Evolutionary conservation across 2,329 filamentous ascomycete species (phyloP), one percentile per base, ranked within the genome.

Genomic region (Aspergillus alliaceus): DNA sequence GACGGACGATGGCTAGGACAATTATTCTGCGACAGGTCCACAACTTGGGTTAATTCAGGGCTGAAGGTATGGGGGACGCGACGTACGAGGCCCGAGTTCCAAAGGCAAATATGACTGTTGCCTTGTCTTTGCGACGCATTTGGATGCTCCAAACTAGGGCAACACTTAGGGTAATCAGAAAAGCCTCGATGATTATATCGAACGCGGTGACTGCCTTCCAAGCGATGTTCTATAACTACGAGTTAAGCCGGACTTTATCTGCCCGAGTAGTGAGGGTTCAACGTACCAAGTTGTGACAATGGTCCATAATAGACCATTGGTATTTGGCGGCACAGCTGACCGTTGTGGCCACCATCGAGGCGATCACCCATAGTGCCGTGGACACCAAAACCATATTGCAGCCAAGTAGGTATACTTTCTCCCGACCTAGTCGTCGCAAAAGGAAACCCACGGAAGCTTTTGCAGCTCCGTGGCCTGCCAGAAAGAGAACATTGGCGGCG

Each of bases 201-300:
- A 79, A 67, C 1, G 64, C 72, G 8, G 75, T 75, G 54, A 77
- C 69, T 3, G 69, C 60, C 59, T 77, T 69, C 76, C 76, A 79
- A 31, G 74, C 57, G 66, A 29, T 25, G 22, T 39, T 51, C 56
- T 48, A 37, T 46, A 2, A 6, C n/a, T 2, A 9, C 22, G 2
- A 39, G n/a, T 20, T 20, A 18, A 9, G 9, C 35, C n/a, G 2
- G 11, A 6, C 7, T 20, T 4, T 6, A 11, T 22, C 31, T 15
- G 31, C 2, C 2, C 7, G 22, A 9, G 12, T 20, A 18, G 4
- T 18, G 18, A 39, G n/a, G 18, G 57, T 54, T 51, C 54, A 60
- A 48, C 35, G 9, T 64, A 49, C 48, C 59, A 53, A 29, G 59
- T 34, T 35, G 27, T 9, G 46, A 27, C 40, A 31, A 7, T 44